These are phyloP conservation scores for Nicotiana otophora DNA, from an alignment of 257 asterid genomes.

Conservation along the genomic window DNA sequence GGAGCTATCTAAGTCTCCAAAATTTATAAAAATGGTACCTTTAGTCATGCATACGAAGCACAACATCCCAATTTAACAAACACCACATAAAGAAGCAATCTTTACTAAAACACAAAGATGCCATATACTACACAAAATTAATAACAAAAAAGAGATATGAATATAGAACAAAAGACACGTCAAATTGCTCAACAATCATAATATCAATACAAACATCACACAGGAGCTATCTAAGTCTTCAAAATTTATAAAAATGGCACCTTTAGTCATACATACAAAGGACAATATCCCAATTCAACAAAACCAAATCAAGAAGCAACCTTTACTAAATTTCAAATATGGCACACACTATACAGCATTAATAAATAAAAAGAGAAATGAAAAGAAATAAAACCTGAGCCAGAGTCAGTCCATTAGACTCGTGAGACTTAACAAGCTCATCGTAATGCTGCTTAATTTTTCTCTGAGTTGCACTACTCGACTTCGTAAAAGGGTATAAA, in stretches of 20 bases:
- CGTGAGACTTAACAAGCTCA: constrained; percentile 72
- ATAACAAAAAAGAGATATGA: constrained; percentile 1
- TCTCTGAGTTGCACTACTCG: constrained; percentile 70
- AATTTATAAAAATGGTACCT: neutral
- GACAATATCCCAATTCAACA: neutral
- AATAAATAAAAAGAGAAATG: constrained; percentile 3
- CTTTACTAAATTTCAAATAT: neutral
- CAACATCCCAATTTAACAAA: neutral
- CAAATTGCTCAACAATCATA: neutral
- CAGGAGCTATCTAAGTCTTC: neutral
- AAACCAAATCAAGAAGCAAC: neutral
- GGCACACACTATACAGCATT: neutral
- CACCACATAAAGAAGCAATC: neutral
- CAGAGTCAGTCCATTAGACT: constrained; percentile 57
- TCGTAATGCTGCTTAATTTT: constrained; percentile 74
- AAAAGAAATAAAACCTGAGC: constrained; percentile 45
- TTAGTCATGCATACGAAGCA: neutral
- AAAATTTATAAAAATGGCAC: neutral
- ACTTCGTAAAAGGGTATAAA: constrained; percentile 62
- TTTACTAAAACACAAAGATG: neutral
- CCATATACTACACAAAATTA: neutral
- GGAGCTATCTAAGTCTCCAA: no score
- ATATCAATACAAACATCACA: neutral
- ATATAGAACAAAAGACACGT: neutral
- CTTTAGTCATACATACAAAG: neutral